phyloP scores from a whole-genome alignment of 2,329 filamentous ascomycete genomes.

The Trichoderma koningiopsis region DNA sequence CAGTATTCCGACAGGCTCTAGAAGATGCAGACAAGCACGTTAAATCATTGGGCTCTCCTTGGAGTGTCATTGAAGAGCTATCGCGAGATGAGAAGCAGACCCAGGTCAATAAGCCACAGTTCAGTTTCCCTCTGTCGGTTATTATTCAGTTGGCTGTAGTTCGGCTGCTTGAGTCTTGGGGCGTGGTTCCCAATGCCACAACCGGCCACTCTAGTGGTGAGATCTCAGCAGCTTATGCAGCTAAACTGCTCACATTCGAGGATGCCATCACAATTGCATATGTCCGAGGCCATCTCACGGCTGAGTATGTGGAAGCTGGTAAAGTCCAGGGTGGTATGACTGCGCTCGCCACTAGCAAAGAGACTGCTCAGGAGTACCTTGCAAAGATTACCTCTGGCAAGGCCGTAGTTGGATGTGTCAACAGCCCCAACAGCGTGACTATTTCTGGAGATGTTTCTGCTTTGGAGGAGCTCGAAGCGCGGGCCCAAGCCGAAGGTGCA shows the following conservation, averaged over 20 bases:
- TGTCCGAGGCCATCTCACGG: neutral
- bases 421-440: conserved; percentile 31
- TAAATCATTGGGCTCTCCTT: neutral
- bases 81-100: neutral
- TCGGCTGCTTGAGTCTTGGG: conserved; percentile 5
- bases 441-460: conserved; percentile 37
- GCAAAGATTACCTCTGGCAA: conserved; percentile 26
- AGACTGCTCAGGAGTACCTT: conserved; percentile 21
- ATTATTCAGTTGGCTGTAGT: conserved; percentile 11
- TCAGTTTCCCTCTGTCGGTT: conserved; percentile 5
- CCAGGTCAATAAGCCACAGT: neutral
- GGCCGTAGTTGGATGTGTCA: conserved; percentile 33
- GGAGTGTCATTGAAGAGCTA: conserved; percentile 4
- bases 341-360: conserved; percentile 29
- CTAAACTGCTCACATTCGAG: neutral
- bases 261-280: conserved; percentile 6
- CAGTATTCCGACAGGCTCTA: neutral
- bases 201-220: conserved; percentile 21
- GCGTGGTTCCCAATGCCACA: neutral
- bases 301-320: neutral
- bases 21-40: neutral
- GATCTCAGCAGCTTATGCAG: conserved; percentile 20
- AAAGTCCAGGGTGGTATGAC: conserved; percentile 30
- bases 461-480: conserved; percentile 30
- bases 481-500: conserved; percentile 31